Conservation (phyloP, 495 filamentous ascomycete genomes). For the Penicillium soppii region DNA sequence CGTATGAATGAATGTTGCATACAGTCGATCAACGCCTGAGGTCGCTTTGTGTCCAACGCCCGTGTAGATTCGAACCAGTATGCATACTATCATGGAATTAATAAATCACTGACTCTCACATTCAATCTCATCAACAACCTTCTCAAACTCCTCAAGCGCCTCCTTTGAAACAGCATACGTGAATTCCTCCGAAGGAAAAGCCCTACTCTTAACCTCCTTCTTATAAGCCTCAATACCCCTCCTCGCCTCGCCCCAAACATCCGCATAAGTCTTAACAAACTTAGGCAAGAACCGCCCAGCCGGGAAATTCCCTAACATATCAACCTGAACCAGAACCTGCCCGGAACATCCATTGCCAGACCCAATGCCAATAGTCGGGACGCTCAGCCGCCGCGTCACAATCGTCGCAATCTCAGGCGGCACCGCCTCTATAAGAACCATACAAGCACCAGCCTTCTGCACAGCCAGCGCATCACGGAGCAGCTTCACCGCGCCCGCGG, state of each 20-base stretch:
- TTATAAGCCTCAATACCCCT: slow-evolving; percentile 76
- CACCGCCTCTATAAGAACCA: slow-evolving; percentile 85
- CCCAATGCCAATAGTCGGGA: slow-evolving; percentile 97
- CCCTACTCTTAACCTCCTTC: slow-evolving; percentile 83
- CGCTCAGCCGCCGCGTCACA: slow-evolving; percentile 76
- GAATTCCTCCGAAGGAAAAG: slow-evolving; percentile 82
- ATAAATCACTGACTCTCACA: neutral
- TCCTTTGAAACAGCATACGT: slow-evolving; percentile 82
- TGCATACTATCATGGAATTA: neutral
- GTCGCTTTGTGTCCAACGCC: neutral
- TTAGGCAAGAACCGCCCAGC: slow-evolving; percentile 89
- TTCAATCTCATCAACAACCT: slow-evolving; percentile 42
- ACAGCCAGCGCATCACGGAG: slow-evolving; percentile 86
- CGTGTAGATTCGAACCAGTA: neutral
- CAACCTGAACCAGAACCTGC: slow-evolving; percentile 93
- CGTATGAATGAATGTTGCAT: neutral
- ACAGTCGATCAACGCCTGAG: neutral
- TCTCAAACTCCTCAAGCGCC: slow-evolving; percentile 72
- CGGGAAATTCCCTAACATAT: slow-evolving; percentile 93
- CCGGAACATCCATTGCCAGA: slow-evolving; percentile 92
- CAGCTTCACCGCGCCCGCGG: slow-evolving; percentile 65
- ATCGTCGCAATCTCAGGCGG: slow-evolving; percentile 81
- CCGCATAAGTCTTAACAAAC: slow-evolving; percentile 94
- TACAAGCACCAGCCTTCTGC: slow-evolving; percentile 86
- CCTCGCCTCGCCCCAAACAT: slow-evolving; percentile 84